Conservation (phyloP, 108 stramenopile genomes). For the Pseudonitzschia multiseries region DNA sequence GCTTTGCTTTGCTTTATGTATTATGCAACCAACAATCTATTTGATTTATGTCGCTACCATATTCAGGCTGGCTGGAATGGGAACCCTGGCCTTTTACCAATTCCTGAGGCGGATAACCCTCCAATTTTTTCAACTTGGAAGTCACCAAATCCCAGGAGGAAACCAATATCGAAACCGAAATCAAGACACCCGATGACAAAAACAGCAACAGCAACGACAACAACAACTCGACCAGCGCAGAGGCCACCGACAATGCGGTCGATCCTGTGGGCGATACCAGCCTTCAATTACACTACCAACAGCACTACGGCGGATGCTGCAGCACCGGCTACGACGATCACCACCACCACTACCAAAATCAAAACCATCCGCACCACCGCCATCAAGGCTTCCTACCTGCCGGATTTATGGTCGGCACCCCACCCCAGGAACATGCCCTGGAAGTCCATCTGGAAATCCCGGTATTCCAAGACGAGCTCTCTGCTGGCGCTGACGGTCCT, state of each 20-base stretch:
- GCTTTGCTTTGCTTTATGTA: not conserved
- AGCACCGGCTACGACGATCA: not conserved
- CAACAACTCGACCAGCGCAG: not conserved
- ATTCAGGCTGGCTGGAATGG: constrained; percentile 65
- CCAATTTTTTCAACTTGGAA: constrained; percentile 14
- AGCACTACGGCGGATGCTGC: not conserved
- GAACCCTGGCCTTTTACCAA: constrained; percentile 34
- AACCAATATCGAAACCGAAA: not conserved
- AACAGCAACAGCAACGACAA: not conserved
- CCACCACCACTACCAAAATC: not conserved
- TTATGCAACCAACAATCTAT: not conserved
- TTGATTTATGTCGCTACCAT: not conserved
- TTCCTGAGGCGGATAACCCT: constrained; percentile 32
- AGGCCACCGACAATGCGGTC: not conserved
- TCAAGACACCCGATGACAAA: not conserved
- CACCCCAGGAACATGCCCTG: constrained; percentile 20
- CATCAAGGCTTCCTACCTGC: not conserved
- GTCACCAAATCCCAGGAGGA: not conserved
- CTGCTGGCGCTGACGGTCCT: constrained; percentile 55
- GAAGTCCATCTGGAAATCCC: constrained; percentile 34
- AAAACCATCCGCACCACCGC: not conserved
- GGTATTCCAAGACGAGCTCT: constrained; percentile 39
- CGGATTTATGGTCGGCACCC: constrained; percentile 25
- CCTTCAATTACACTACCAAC: constrained; percentile 2
- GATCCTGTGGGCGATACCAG: not conserved